Percentiles rank a stretch among this genome's conserved stretches.
Conservation (phyloP, 2,329 filamentous ascomycete species). For the Diaporthe ampelina region DNA sequence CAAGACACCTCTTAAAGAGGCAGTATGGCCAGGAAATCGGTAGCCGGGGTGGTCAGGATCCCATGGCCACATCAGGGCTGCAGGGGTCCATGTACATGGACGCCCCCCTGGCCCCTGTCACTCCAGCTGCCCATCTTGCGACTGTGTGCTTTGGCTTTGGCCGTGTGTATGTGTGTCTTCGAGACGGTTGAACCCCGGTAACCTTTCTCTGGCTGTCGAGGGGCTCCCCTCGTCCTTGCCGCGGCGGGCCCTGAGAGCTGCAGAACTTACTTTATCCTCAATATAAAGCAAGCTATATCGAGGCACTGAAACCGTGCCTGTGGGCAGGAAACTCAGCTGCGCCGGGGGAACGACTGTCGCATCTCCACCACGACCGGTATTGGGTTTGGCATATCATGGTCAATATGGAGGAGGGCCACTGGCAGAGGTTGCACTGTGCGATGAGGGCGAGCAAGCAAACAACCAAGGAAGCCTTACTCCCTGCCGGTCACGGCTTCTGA, state of each 20-base stretch:
- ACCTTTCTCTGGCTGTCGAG: constrained; percentile 7
- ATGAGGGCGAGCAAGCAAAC: constrained; percentile 1
- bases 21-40: constrained; percentile 33
- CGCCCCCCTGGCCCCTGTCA: constrained; percentile 8
- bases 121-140: constrained; percentile 22
- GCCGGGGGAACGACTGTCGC: constrained; percentile 5
- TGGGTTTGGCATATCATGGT: not conserved
- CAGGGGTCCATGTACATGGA: constrained; percentile 24
- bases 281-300: constrained; percentile 20
- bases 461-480: not conserved
- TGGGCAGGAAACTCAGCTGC: constrained; percentile 19
- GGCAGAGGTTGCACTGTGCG: not conserved
- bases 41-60: constrained; percentile 36
- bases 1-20: constrained; percentile 31
- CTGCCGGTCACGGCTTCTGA: constrained; percentile 15
- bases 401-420: not conserved
- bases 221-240: constrained; percentile 9
- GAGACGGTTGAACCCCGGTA: constrained; percentile 6
- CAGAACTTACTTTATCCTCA: not conserved
- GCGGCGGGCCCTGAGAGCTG: constrained; percentile 5
- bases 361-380: not conserved
- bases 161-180: not conserved
- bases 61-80: constrained; percentile 36
- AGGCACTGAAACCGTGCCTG: constrained; percentile 1
- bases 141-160: constrained; percentile 8